Evolutionary conservation across 1,139 yeast genomes (phyloP).

Genomic region (Nakaseomyces glabratus): DNA sequence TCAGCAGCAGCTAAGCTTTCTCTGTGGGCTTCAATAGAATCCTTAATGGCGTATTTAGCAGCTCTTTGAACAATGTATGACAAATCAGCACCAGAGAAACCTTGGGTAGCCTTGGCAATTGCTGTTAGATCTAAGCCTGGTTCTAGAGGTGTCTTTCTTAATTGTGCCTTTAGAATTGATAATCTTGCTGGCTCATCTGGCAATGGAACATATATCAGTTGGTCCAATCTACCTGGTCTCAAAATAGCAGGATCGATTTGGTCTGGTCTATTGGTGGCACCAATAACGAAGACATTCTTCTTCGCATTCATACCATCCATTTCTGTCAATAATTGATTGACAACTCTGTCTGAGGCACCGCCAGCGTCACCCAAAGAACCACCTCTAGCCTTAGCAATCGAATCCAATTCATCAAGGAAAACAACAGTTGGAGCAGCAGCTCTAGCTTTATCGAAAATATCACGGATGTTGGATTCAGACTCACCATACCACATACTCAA

Average conservation of each 20-base stretch:
- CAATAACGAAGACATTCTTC: conserved; percentile 96
- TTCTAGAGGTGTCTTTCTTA: conserved; percentile 96
- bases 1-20: conserved; percentile 46
- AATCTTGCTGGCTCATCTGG: conserved; percentile 94
- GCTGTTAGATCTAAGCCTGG: conserved; percentile 86
- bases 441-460: conserved; percentile 94
- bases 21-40: conserved; percentile 81
- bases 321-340: conserved; percentile 93
- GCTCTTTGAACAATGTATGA: conserved; percentile 96
- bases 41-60: conserved; percentile 97
- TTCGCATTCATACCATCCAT: conserved; percentile 99
- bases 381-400: conserved; percentile 97
- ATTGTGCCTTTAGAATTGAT: conserved; percentile 89
- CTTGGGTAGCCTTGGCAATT: conserved; percentile 87
- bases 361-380: conserved; percentile 91
- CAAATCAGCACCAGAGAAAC: conserved; percentile 99
- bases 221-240: conserved; percentile 99
- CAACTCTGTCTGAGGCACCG: conserved; percentile 97
- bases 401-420: conserved; percentile 93
- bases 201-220: conserved; percentile 93
- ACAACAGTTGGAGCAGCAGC: conserved; percentile 99
- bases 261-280: conserved; percentile 98
- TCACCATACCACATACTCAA: conserved; percentile 94
- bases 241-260: conserved; percentile 97
- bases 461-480: conserved; percentile 94